Percentiles rank a stretch among this genome's conserved stretches.
Evolutionary conservation across 2,329 filamentous ascomycete genomes (phyloP).

Genomic region (Aspergillus intermedius): DNA sequence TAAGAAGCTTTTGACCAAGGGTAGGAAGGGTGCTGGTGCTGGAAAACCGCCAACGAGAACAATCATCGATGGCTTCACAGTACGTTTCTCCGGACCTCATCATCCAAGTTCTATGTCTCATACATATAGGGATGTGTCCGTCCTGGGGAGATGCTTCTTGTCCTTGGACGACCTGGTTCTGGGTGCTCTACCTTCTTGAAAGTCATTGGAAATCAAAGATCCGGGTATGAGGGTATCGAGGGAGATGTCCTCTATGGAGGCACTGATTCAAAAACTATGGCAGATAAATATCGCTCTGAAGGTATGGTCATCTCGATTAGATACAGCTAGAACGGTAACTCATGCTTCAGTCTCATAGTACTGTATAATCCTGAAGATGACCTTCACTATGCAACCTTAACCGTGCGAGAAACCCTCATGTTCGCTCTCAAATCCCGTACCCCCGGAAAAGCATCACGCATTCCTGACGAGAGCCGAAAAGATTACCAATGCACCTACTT

Average conservation of each 20-base stretch:
- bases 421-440: conserved; percentile 67
- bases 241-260: conserved; percentile 54
- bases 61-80: conserved; percentile 58
- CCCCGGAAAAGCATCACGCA: conserved; percentile 54
- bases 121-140: conserved; percentile 32
- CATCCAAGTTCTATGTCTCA: background rate
- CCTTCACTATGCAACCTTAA: conserved; percentile 70
- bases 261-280: conserved; percentile 46
- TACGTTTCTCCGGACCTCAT: conserved; percentile 3
- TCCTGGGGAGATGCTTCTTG: conserved; percentile 35
- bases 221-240: conserved; percentile 53
- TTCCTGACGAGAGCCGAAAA: conserved; percentile 55
- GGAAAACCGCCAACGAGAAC: conserved; percentile 52
- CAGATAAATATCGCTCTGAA: conserved; percentile 43
- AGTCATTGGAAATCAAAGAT: conserved; percentile 63
- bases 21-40: conserved; percentile 21
- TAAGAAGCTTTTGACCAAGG: conserved; percentile 37
- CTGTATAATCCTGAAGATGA: conserved; percentile 75
- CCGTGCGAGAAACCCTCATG: conserved; percentile 64
- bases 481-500: conserved; percentile 59
- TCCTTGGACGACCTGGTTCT: conserved; percentile 37
- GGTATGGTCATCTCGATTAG: conserved; percentile 19
- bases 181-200: conserved; percentile 78
- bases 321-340: conserved; percentile 1
- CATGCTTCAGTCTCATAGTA: conserved; percentile 27